Evolutionary conservation across 176 grass and related monocot genomes (phyloP), one percentile per base, ranked within the genome.

Genomic region (Areca catechu): DNA sequence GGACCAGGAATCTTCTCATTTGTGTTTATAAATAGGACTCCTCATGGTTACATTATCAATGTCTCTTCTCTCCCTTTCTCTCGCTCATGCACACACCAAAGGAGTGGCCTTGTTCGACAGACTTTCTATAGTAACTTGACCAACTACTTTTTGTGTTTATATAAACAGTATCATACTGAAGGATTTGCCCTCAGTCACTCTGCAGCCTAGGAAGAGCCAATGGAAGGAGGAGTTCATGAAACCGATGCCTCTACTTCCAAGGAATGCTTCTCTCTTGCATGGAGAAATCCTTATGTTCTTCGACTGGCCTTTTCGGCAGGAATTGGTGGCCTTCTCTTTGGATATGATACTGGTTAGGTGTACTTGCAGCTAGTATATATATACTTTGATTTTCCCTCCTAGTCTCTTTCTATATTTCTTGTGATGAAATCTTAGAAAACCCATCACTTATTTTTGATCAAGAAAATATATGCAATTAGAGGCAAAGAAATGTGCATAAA

Each of bases 291-390:
- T 54, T 95, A 89, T 37, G 77, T 89, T 54, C 89, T 89, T 78
- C 54, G 82, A 23, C 79, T 95, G 24, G 89, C 85, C 49, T 85
- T 95, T 61, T 95, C 89, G 7, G 85, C 85, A 12, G 89, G 85
- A 49, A 86, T 95, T n/a, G 89, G 89, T 19, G 89, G 89, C 20
- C 79, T 95, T 48, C 89, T 95, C 75, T 95, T 95, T 49, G 89
- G 89, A 60, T 88, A 95, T 68, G 81, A 95, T 72, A 88, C 89
- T 56, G 81, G 89, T 89, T 71, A 62, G 3, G 22, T 10, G 20
- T 43, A 7, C 7, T 7, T 7, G 7, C 5, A 30, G 29, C 29
- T 30, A 30, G 29, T 5, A 7, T 30, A 30, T 5, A 7, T 30
- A 30, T 30, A 7, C 29, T 30, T 30, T 30, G 1, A 7, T 24